Evolutionary conservation across 768 basidiomycete genomes (phyloP).

Genomic region (Cantharellus anzutake): DNA sequence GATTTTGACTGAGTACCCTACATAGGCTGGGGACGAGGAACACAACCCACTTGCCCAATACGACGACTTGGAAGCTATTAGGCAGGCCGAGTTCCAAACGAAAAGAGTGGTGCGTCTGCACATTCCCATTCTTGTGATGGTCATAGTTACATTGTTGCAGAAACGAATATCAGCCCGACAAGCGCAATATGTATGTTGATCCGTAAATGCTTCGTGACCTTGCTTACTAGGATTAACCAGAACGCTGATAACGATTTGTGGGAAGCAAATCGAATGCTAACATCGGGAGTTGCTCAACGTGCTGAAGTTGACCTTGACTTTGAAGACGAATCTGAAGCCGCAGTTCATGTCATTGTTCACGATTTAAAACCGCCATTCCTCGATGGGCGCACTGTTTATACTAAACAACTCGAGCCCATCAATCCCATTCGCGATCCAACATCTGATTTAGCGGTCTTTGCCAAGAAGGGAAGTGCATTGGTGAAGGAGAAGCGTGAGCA

Average conservation of each 20-base stretch:
- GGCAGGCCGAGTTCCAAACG: conserved; percentile 54
- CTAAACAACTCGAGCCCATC: conserved; percentile 90
- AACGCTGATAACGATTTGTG: conserved; percentile 97
- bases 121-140: neutral
- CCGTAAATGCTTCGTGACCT: neutral
- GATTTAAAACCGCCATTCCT: conserved; percentile 95
- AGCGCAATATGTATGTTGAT: conserved; percentile 71
- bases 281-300: conserved; percentile 83
- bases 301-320: conserved; percentile 82
- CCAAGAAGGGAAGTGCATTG: conserved; percentile 88
- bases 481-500: conserved; percentile 95
- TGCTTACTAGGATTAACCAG: conserved; percentile 20
- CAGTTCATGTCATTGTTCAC: conserved; percentile 94
- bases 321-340: conserved; percentile 89
- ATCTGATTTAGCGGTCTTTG: conserved; percentile 88
- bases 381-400: conserved; percentile 89
- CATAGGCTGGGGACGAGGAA: conserved; percentile 45
- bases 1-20: conserved; percentile 17
- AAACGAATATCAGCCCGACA: conserved; percentile 86
- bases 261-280: conserved; percentile 96
- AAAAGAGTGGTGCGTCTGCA: conserved; percentile 36
- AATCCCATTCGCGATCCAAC: conserved; percentile 89
- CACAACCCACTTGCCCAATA: conserved; percentile 87
- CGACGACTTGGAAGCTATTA: conserved; percentile 55
- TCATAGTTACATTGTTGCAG: conserved; percentile 18